Percentiles rank a stretch among this genome's conserved stretches.
phyloP scores from a whole-genome alignment of 306 rosid species.

The Potentilla sterilis region DNA sequence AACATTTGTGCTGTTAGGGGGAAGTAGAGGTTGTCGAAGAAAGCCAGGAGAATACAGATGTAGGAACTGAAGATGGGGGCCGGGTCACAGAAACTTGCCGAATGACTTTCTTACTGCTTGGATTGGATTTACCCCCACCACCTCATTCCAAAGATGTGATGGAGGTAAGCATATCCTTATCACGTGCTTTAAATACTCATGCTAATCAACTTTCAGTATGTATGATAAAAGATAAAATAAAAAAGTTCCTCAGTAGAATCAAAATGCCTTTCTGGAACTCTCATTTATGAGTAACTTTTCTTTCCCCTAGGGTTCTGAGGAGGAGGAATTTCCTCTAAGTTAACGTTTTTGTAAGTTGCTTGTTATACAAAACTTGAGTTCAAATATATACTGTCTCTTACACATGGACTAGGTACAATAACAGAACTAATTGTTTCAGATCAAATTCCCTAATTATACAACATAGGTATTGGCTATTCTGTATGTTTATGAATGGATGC shows the following conservation, averaged over 20 bases:
- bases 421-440: neutral
- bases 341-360: neutral
- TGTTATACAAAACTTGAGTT: neutral
- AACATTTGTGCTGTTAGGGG: slow-evolving; percentile 51
- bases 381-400: neutral
- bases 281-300: neutral
- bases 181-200: neutral
- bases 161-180: slow-evolving; percentile 57
- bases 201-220: neutral
- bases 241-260: neutral
- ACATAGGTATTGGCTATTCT: neutral
- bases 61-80: slow-evolving; percentile 42
- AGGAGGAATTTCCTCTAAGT: neutral
- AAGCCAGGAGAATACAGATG: slow-evolving; percentile 49
- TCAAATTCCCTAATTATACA: neutral
- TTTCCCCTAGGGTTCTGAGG: neutral
- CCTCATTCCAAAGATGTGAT: slow-evolving; percentile 95
- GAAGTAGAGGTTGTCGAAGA: slow-evolving; percentile 95
- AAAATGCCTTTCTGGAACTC: neutral
- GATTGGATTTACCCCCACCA: slow-evolving; percentile 96
- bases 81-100: slow-evolving; percentile 53
- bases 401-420: neutral
- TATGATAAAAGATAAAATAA: neutral
- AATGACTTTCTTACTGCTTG: slow-evolving; percentile 95
- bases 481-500: neutral